phyloP scores from a whole-genome alignment of 306 rosid genomes.

The Canavalia gladiata region DNA sequence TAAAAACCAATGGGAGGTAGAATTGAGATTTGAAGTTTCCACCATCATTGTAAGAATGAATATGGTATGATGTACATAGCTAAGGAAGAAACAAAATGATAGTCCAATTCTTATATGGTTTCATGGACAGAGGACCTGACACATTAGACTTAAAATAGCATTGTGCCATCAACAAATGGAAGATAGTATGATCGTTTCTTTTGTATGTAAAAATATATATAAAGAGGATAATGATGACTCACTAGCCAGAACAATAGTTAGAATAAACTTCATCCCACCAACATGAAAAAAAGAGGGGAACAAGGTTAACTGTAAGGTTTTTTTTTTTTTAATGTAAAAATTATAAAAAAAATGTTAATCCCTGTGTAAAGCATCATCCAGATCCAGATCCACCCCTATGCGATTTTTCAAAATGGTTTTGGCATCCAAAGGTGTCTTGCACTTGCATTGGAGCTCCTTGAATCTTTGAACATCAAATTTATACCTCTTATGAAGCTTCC shows the following conservation, averaged over 20 bases:
- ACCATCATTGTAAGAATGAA: not conserved
- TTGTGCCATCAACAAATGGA: conserved; percentile 24
- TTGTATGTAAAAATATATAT: conserved; percentile 4
- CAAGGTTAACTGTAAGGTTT: conserved; percentile 26
- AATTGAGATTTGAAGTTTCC: not conserved
- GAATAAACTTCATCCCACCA: conserved; percentile 43
- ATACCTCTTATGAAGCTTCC: conserved; percentile 73
- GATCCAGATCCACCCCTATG: conserved; percentile 67
- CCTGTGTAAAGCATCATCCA: conserved; percentile 67
- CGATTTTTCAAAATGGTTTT: conserved; percentile 65
- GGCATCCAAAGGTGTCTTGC: conserved; percentile 61
- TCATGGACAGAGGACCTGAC: not conserved
- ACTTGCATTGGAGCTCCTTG: conserved; percentile 69
- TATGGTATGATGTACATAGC: not conserved
- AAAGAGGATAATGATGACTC: conserved; percentile 35
- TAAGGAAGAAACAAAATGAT: not conserved
- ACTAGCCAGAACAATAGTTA: conserved; percentile 43
- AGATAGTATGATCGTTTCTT: conserved; percentile 6
- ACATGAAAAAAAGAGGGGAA: conserved; percentile 38
- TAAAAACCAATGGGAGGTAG: not conserved
- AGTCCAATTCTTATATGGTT: not conserved
- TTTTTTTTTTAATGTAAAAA: not conserved
- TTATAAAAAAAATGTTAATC: conserved; percentile 46
- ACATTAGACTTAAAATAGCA: not conserved
- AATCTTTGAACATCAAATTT: conserved; percentile 71